Evolutionary conservation across 2,329 filamentous ascomycete genomes (phyloP).

Genomic region (Cercospora janseana): DNA sequence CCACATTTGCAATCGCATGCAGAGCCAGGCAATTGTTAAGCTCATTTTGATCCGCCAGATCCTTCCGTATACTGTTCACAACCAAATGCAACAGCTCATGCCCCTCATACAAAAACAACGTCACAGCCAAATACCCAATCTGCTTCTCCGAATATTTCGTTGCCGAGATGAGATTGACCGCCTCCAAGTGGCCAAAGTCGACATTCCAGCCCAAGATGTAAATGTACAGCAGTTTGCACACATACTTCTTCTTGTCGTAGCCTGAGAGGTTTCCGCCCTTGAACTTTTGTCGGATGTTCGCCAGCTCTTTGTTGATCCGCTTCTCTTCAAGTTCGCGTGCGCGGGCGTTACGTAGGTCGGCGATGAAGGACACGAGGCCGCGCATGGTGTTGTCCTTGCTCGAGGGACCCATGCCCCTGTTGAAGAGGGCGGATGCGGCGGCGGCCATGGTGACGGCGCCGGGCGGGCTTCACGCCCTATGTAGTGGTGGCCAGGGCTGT

Average conservation of each 20-base stretch:
- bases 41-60: constrained; percentile 91
- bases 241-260: constrained; percentile 99
- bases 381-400: constrained; percentile 42
- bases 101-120: constrained; percentile 92
- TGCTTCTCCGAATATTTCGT: constrained; percentile 99
- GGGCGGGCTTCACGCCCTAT: constrained; percentile 24
- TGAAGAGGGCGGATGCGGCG: constrained; percentile 39
- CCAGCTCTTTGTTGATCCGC: constrained; percentile 98
- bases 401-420: constrained; percentile 34
- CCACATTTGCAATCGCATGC: constrained; percentile 97
- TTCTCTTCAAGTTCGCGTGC: constrained; percentile 97
- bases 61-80: constrained; percentile 97
- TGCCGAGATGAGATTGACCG: constrained; percentile 94
- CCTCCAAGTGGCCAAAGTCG: constrained; percentile 97
- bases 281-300: constrained; percentile 98
- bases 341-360: constrained; percentile 89
- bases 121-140: constrained; percentile 97
- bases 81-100: constrained; percentile 95
- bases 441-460: constrained; percentile 34
- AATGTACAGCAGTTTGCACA: constrained; percentile 99
- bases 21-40: constrained; percentile 94
- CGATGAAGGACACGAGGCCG: constrained; percentile 96
- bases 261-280: constrained; percentile 82
- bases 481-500: constrained; percentile 14
- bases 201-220: constrained; percentile 99